Evolutionary conservation across 192 early-diverging fungal genomes (phyloP), one percentile per base, ranked within the genome.

Genomic region (Polychytrium aggregatum): DNA sequence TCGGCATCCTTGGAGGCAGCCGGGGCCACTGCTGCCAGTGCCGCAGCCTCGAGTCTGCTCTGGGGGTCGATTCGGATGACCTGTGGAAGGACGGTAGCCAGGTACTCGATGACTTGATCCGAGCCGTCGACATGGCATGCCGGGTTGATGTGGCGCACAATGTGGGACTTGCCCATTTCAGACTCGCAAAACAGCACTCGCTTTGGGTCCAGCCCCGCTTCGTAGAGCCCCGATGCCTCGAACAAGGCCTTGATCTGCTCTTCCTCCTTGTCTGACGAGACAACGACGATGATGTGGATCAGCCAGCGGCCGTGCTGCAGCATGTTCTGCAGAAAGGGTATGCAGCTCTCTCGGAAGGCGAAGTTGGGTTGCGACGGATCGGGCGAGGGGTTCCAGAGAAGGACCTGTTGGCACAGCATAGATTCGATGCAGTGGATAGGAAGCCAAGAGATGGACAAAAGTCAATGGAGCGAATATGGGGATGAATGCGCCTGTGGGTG

Each of bases 371-470:
- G 57, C 36, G 64, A 55, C 5, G 82, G 76, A 53, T 82, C 78
- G 8, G 73, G 66, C 2, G 81, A 82, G n/a, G 83, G 82, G 51
- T 85, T 85, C 83, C 85, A 85, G 31, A 88, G 54, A 33, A 85
- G 64, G 14, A 81, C 75, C 84, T 86, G 63, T 3, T 20, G 27
- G 22, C 1, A 17, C 33, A 5, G n/a, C n/a, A n/a, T n/a, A n/a
- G n/a, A n/a, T n/a, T n/a, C n/a, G n/a, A n/a, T n/a, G n/a, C n/a
- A n/a, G n/a, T n/a, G n/a, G n/a, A n/a, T n/a, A n/a, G n/a, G n/a
- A n/a, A n/a, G n/a, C n/a, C n/a, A n/a, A n/a, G n/a, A n/a, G n/a
- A n/a, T n/a, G n/a, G n/a, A n/a, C n/a, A n/a, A n/a, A n/a, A n/a
- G n/a, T n/a, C n/a, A n/a, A n/a, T n/a, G n/a, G n/a, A n/a, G n/a